These are phyloP conservation scores for Hemileccinum impolitum DNA, from an alignment of 768 basidiomycete genomes.

Conservation along the genomic window DNA sequence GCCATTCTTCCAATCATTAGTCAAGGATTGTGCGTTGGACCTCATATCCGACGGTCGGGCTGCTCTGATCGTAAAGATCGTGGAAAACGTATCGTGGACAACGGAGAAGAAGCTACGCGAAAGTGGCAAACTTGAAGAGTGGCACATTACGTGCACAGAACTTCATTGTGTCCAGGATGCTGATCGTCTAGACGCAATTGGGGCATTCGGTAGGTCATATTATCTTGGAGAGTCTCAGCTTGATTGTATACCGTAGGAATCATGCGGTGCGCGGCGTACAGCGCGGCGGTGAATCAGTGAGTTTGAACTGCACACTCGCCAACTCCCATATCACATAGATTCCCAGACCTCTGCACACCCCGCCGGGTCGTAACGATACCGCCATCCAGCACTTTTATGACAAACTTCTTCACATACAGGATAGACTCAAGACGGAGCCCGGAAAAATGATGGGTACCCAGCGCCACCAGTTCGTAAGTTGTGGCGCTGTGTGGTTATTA, in stretches of 20 bases:
- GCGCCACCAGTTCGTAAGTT: constrained; percentile 66
- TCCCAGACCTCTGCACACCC: constrained; percentile 42
- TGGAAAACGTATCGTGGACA: constrained; percentile 83
- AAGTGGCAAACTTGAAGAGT: constrained; percentile 52
- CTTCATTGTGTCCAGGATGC: constrained; percentile 83
- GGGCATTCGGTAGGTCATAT: constrained; percentile 59
- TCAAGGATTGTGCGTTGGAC: constrained; percentile 44
- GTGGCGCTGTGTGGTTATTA: neutral
- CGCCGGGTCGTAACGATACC: constrained; percentile 48
- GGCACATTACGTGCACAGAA: constrained; percentile 72
- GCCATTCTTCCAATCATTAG: constrained; percentile 56
- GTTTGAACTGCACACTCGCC: neutral
- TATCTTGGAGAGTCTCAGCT: neutral
- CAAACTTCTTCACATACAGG: constrained; percentile 73
- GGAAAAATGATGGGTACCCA: constrained; percentile 67
- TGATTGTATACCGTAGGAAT: constrained; percentile 38
- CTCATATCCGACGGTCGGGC: constrained; percentile 61
- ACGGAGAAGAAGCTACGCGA: constrained; percentile 70
- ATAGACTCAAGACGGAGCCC: constrained; percentile 71
- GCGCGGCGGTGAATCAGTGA: constrained; percentile 49
- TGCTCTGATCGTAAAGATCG: constrained; percentile 50
- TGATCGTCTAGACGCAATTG: constrained; percentile 76
- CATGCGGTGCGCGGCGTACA: constrained; percentile 69
- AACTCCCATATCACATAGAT: neutral
- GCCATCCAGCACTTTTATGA: constrained; percentile 85